phyloP scores from a whole-genome alignment of 495 filamentous ascomycete genomes.

The Xylaria grammica region DNA sequence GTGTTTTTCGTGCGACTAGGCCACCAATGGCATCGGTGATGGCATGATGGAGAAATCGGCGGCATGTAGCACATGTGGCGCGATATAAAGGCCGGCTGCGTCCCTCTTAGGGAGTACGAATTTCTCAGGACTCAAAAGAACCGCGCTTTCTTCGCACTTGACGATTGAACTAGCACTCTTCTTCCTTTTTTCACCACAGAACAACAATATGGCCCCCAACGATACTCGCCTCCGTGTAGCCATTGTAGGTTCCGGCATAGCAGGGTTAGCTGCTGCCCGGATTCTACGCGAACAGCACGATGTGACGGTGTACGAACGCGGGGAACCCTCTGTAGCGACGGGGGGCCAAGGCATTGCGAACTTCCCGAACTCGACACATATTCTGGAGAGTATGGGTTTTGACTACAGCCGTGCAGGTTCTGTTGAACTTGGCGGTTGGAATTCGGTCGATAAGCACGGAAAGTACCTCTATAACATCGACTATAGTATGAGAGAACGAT shows the following conservation, averaged over 20 bases:
- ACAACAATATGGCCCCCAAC: constrained; percentile 22
- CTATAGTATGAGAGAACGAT: constrained; percentile 40
- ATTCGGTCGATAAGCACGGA: constrained; percentile 33
- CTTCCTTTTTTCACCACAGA: too few relatives aligned
- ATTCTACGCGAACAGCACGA: constrained; percentile 35
- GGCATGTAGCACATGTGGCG: too few relatives aligned
- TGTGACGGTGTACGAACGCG: constrained; percentile 37
- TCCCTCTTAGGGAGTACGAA: too few relatives aligned
- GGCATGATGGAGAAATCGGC: not conserved
- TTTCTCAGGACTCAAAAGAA: too few relatives aligned
- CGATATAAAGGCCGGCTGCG: too few relatives aligned
- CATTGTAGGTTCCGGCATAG: constrained; percentile 35
- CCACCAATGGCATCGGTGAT: not conserved
- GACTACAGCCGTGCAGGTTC: constrained; percentile 24
- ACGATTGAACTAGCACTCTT: too few relatives aligned
- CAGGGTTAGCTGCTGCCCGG: constrained; percentile 32
- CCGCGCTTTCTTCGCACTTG: too few relatives aligned
- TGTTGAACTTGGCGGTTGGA: constrained; percentile 25
- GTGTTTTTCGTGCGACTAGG: too few relatives aligned
- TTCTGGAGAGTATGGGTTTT: constrained; percentile 30
- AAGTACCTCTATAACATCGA: constrained; percentile 37
- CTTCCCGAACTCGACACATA: constrained; percentile 34
- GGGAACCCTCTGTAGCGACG: constrained; percentile 25
- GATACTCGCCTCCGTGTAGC: constrained; percentile 29
- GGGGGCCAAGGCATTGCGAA: constrained; percentile 33